Conservation (phyloP, 1,139 yeast genomes). For the Oligophagozyma castellii region DNA sequence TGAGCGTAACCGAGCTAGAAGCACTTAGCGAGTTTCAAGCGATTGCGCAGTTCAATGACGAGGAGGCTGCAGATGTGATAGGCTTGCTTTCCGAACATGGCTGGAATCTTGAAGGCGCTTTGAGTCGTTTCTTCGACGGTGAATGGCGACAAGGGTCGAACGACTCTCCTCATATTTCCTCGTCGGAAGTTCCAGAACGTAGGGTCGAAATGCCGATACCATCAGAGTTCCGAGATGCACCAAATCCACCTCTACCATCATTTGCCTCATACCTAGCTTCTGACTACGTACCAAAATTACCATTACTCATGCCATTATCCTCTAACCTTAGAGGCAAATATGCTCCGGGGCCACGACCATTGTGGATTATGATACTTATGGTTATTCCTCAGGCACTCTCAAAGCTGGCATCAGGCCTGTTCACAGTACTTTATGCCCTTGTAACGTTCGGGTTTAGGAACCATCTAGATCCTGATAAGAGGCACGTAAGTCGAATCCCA, state of each 20-base stretch:
- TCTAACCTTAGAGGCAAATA: conserved; percentile 15
- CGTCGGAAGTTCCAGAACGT: conserved; percentile 11
- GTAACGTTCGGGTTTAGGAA: conserved; percentile 12
- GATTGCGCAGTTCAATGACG: conserved; percentile 26
- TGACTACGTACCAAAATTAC: conserved; percentile 18
- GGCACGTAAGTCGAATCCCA: conserved; percentile 10
- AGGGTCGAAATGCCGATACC: too few relatives aligned
- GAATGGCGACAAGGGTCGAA: conserved; percentile 20
- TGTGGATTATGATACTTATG: conserved; percentile 13
- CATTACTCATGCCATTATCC: conserved; percentile 24
- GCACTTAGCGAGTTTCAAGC: conserved; percentile 27
- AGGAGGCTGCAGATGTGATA: conserved; percentile 25
- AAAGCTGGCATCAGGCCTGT: conserved; percentile 10
- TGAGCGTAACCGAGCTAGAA: conserved; percentile 28
- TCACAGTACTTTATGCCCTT: conserved; percentile 13
- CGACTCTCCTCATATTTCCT: conserved; percentile 5
- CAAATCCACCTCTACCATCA: conserved; percentile 3
- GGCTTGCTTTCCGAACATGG: conserved; percentile 24
- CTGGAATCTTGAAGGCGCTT: conserved; percentile 28
- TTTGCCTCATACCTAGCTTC: conserved; percentile 5
- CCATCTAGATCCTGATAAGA: conserved; percentile 4
- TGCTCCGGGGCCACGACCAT: conserved; percentile 1
- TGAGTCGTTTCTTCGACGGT: conserved; percentile 29
- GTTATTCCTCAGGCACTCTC: conserved; percentile 16
- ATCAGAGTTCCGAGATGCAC: neutral